Percentiles rank a stretch among this genome's conserved stretches.
Conservation (phyloP, 805 yeast genomes). For the Spathaspora arborariae region DNA sequence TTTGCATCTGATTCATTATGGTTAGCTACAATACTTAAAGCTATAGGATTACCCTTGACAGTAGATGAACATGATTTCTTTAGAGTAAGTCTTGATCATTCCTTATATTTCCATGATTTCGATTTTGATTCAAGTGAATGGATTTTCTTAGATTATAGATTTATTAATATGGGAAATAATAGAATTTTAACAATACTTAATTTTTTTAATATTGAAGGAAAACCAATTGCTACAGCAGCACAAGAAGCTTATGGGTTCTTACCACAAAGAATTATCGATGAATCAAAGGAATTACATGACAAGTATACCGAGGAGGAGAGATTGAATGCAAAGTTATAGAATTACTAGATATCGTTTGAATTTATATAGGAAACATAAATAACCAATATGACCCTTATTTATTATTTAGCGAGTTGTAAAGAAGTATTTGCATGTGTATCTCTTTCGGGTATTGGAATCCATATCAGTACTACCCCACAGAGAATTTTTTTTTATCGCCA, state of each 20-base stretch:
- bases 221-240: slow-evolving; percentile 25
- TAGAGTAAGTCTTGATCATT: slow-evolving; percentile 37
- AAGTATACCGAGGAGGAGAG: not conserved
- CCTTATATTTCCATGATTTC: slow-evolving; percentile 31
- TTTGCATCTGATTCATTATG: slow-evolving; percentile 30
- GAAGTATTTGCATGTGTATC: no score
- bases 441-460: no score
- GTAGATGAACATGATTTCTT: slow-evolving; percentile 21
- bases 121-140: slow-evolving; percentile 34
- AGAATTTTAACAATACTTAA: slow-evolving; percentile 27
- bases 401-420: no score
- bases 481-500: not conserved
- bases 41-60: slow-evolving; percentile 18
- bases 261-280: slow-evolving; percentile 3
- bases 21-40: slow-evolving; percentile 24
- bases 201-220: slow-evolving; percentile 24
- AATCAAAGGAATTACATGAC: slow-evolving; percentile 3
- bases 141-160: slow-evolving; percentile 32
- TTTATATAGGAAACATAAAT: not conserved
- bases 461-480: not conserved
- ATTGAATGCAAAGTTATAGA: not conserved
- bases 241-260: slow-evolving; percentile 30
- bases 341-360: not conserved
- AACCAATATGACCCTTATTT: no score
- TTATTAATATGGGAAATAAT: slow-evolving; percentile 29